Base-by-base conservation (phyloP, 306 rosid species). In the Vicia villosa region DNA sequence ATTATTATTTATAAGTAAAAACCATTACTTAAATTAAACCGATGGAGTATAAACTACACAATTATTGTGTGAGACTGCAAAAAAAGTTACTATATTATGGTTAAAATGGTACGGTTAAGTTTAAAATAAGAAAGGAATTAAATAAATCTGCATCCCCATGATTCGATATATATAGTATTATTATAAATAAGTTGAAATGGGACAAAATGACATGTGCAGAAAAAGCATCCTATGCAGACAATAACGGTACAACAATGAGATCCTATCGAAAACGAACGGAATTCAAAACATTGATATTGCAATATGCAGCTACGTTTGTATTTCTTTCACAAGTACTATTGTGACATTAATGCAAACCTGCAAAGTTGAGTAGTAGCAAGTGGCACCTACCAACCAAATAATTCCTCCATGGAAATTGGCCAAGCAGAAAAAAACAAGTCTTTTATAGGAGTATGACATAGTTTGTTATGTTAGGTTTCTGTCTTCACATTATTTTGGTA, bases 161-260 rank as follows among this genome's bases (percentile, higher is more conserved):
- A 62, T 64, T 63, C 59, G 17, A 50, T 20, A 66, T 21, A 34
- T 78, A 72, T 73, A 59, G 55, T 68, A 60, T 4, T 2, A 51
- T 15, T 60, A 45, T 15, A 54, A 42, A 43, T n/a, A 65, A 16
- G 36, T 65, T 40, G 70, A 66, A 60, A 64, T 63, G 66, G 66
- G 80, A 70, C 80, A 80, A 70, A 66, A 70, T 64, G 74, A 19
- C 83, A 80, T 74, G 83, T 80, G 83, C 77, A 26, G 70, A 41
- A 32, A 70, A 75, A 69, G 83, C 21, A 80, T 80, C 83, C 83
- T 0, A 80, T 74, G 83, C 66, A 51, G 28, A 43, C 6, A 14
- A 24, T 30, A 80, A 46, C 69, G 68, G 79, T 62, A 55, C 43
- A 7, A 57, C 20, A 70, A 43, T 21, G 63, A 70, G n/a, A 60